Evolutionary conservation across 169 alveolate genomes (phyloP), one percentile per base, ranked within the genome.

Genomic region (Eimeria brunetti): DNA sequence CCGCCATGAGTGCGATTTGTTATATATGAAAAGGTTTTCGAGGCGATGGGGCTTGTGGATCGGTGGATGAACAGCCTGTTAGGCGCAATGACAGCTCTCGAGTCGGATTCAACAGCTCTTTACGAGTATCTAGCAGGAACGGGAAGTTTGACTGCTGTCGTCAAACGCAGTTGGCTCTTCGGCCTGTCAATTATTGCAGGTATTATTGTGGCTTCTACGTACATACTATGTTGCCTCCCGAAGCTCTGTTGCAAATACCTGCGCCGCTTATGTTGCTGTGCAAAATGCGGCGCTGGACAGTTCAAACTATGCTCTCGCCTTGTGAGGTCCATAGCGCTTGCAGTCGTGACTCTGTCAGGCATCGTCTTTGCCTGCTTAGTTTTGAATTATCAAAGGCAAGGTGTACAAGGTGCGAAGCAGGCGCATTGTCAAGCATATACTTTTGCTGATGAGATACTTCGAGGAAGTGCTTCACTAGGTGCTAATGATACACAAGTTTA

Each of bases 141-240:
- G n/a, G 92, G 92, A 5, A 62, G 81, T 33, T 36, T 86, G 51
- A 8, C 75, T 58, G 78, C 33, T 86, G 81, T 86, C 62, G 18
- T 86, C 46, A 86, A 62, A 64, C 33, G 92, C 83, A 86, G 81
- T 44, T 86, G 49, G 64, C 81, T 86, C 62, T 86, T 86, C 46
- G 78, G 92, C 49, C 14, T 86, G 44, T 86, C 78, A 14, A 62
- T 86, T 62, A 38, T 86, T 71, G 81, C 92, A 44, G 92, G 92
- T 71, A 49, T 62, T 64, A 30, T 86, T 60, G 67, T 62, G 64
- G 81, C 64, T 62, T n/a, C 41, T 41, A 12, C 36, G 1, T 86
- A 86, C 67, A n/a, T 86, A 41, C 92, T 86, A 11, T 86, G 92
- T 60, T 86, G 92, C 60, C 67, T 86, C 92, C 92, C 92, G 4